These are phyloP conservation scores for Dissoconium aciculare DNA, from an alignment of 2,329 filamentous ascomycete species.

Conservation along the genomic window DNA sequence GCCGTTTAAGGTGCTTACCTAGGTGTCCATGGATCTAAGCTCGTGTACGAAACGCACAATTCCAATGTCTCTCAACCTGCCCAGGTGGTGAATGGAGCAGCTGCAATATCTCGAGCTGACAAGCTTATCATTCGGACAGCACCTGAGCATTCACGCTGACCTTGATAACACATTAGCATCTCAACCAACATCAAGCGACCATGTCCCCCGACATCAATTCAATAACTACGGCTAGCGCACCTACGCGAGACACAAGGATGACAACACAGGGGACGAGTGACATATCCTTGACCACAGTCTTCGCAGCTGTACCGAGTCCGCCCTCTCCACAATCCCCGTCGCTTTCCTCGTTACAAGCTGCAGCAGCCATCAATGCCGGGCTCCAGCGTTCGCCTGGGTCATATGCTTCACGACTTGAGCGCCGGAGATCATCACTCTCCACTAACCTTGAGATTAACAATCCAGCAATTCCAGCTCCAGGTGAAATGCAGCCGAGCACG, in stretches of 20 bases:
- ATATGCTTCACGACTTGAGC: slow-evolving; percentile 31
- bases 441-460: slow-evolving; percentile 64
- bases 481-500: slow-evolving; percentile 45
- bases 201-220: slow-evolving; percentile 47
- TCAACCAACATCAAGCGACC: no score
- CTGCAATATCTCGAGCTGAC: no score
- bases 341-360: slow-evolving; percentile 55
- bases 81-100: no score
- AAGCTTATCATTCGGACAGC: no score
- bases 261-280: slow-evolving; percentile 16
- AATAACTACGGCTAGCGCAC: slow-evolving; percentile 32
- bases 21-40: no score
- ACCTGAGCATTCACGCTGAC: no score
- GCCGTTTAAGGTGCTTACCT: no score
- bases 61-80: no score
- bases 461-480: slow-evolving; percentile 49
- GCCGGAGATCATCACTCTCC: slow-evolving; percentile 52
- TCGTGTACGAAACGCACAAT: no score
- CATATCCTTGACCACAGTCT: slow-evolving; percentile 23
- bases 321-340: slow-evolving; percentile 50
- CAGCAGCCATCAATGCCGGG: slow-evolving; percentile 63
- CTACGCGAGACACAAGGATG: slow-evolving; percentile 12
- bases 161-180: no score
- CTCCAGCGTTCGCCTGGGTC: slow-evolving; percentile 33
- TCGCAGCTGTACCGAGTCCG: slow-evolving; percentile 31